phyloP scores from a whole-genome alignment of 1,284 basidiomycete species.

The Ganoderma boninense region DNA sequence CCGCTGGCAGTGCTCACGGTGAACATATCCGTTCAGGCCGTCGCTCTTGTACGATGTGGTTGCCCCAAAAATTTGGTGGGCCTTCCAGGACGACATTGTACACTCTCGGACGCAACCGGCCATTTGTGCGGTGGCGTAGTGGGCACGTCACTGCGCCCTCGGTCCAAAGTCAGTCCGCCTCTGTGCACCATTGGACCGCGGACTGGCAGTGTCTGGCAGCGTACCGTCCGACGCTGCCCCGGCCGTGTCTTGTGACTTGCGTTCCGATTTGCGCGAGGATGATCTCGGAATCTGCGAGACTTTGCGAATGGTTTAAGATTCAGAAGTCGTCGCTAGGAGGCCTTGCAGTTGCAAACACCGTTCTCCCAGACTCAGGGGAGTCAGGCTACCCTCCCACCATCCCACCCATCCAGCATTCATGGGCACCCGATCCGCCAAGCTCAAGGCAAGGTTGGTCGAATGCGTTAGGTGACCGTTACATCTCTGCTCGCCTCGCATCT shows the following conservation, averaged over 20 bases:
- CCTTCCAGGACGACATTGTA: background rate
- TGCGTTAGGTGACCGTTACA: slow-evolving; percentile 30
- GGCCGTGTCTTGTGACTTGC: slow-evolving; percentile 6
- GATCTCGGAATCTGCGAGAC: background rate
- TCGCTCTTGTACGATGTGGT: background rate
- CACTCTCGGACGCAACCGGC: background rate
- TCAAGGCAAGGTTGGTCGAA: slow-evolving; percentile 7
- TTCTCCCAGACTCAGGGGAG: background rate
- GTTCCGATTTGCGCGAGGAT: background rate
- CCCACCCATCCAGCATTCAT: background rate
- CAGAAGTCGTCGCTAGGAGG: background rate
- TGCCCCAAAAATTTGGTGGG: background rate
- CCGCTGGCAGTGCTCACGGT: background rate
- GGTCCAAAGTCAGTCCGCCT: background rate
- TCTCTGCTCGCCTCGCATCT: background rate
- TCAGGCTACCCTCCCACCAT: background rate
- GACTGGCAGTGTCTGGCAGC: background rate
- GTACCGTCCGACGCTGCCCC: background rate
- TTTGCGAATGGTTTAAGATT: background rate
- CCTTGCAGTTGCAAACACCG: background rate
- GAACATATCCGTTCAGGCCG: background rate
- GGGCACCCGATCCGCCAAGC: background rate
- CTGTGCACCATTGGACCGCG: background rate
- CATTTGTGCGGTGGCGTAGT: background rate
- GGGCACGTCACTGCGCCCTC: background rate